Conservation (phyloP, 148 eudicot genomes). For the Talinum fruticosum region DNA sequence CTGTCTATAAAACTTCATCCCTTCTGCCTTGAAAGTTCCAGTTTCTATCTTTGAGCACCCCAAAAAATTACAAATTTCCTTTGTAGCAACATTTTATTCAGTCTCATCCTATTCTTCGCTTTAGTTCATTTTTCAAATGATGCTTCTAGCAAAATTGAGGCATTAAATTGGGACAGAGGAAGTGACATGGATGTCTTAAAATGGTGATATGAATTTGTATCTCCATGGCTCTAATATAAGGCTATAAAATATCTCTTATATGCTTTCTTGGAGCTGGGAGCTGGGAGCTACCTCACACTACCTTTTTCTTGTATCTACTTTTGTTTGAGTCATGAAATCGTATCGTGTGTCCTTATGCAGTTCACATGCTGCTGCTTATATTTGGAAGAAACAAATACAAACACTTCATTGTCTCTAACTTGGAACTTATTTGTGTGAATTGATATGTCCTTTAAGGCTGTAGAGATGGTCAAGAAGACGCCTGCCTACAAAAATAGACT, state of each 20-base stretch:
- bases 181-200: background rate
- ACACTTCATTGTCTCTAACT: background rate
- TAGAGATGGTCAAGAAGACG: slow-evolving; percentile 90
- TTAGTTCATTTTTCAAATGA: background rate
- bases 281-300: background rate
- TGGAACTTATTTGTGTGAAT: background rate
- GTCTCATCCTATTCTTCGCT: background rate
- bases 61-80: background rate
- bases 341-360: background rate
- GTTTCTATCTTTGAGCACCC: background rate
- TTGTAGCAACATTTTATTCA: background rate
- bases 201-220: background rate
- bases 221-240: background rate
- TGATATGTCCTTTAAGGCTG: slow-evolving; percentile 45
- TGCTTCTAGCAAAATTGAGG: background rate
- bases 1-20: background rate
- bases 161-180: background rate
- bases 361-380: background rate
- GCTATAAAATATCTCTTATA: background rate
- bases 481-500: slow-evolving; percentile 91
- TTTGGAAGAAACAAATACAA: background rate
- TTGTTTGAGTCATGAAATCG: background rate
- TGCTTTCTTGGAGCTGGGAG: background rate
- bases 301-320: background rate
- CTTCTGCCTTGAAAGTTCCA: too few relatives aligned